Evolutionary conservation across 768 basidiomycete genomes (phyloP).

Genomic region (Lepiota subincarnata): DNA sequence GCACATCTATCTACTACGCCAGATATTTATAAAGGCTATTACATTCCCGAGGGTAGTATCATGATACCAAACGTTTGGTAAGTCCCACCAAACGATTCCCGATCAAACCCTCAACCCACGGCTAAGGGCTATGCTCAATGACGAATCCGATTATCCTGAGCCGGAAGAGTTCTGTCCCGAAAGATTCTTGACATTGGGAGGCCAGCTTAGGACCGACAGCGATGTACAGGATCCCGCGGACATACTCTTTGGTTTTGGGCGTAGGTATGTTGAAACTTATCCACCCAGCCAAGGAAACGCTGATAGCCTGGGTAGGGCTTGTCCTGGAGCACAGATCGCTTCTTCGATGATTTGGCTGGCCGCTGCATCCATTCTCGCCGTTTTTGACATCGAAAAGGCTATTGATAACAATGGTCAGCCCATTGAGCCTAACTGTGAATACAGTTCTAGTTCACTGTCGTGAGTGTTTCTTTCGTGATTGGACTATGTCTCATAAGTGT

Average conservation of each 20-base stretch:
- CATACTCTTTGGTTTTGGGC: conserved; percentile 35
- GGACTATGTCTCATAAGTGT: not conserved
- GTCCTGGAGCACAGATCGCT: conserved; percentile 33
- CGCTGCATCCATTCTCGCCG: conserved; percentile 27
- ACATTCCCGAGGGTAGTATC: conserved; percentile 39
- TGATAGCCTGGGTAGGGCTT: conserved; percentile 20
- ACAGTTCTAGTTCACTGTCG: conserved; percentile 23
- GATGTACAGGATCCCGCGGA: conserved; percentile 30
- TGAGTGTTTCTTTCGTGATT: conserved; percentile 7
- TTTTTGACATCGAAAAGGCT: conserved; percentile 27
- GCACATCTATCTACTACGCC: conserved; percentile 33
- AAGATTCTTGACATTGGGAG: conserved; percentile 37
- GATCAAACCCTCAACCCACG: not conserved
- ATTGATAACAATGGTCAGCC: conserved; percentile 12
- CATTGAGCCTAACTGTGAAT: conserved; percentile 22
- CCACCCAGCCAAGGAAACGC: not conserved
- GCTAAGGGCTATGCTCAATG: conserved; percentile 29
- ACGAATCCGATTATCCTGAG: conserved; percentile 30
- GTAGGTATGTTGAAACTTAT: conserved; percentile 24
- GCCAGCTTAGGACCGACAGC: conserved; percentile 5
- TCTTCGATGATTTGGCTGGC: conserved; percentile 22
- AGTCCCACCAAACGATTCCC: too few relatives aligned
- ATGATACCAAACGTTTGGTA: conserved; percentile 34
- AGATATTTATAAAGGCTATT: conserved; percentile 41
- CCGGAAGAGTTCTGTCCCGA: conserved; percentile 38